Evolutionary conservation across 2,329 filamentous ascomycete genomes (phyloP).

Genomic region (Penicillium sp.): DNA sequence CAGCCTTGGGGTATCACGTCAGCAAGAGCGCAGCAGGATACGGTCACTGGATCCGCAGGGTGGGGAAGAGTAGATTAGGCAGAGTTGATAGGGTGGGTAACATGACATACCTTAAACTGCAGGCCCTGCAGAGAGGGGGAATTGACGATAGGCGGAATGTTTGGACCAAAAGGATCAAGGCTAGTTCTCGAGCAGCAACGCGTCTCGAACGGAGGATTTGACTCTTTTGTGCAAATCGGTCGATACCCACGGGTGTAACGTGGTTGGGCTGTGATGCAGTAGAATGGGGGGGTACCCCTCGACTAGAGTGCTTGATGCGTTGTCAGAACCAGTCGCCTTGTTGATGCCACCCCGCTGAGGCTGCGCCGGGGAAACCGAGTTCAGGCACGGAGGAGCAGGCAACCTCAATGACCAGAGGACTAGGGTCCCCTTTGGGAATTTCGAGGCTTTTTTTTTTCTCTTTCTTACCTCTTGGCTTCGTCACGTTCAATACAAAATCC

Average conservation of each 20-base stretch:
- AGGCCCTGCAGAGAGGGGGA: conserved; percentile 16
- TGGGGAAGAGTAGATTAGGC: conserved; percentile 28
- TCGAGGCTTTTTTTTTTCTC: conserved; percentile 20
- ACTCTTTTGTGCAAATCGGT: conserved; percentile 43
- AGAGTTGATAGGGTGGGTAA: conserved; percentile 15
- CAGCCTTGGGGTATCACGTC: conserved; percentile 49
- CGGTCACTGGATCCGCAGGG: conserved; percentile 50
- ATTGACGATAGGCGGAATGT: conserved; percentile 1
- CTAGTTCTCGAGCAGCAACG: conserved; percentile 16
- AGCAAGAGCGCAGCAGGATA: conserved; percentile 50
- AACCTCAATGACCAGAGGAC: conserved; percentile 24
- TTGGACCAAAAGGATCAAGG: conserved; percentile 3
- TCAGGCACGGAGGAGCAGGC: conserved; percentile 36
- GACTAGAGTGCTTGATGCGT: conserved; percentile 49
- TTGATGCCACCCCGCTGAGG: conserved; percentile 37
- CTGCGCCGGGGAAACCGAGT: conserved; percentile 29
- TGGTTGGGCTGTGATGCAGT: conserved; percentile 56
- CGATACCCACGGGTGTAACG: conserved; percentile 45
- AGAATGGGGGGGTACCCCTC: conserved; percentile 38
- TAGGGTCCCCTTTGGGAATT: conserved; percentile 11
- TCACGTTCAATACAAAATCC: conserved; percentile 34
- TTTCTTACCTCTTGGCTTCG: conserved; percentile 24
- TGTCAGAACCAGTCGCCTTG: conserved; percentile 45
- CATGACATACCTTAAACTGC: conserved; percentile 42
- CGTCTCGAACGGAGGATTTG: conserved; percentile 38